Evolutionary conservation across 352 stramenopile species (phyloP).

Genomic region (Plasmopara muralis): DNA sequence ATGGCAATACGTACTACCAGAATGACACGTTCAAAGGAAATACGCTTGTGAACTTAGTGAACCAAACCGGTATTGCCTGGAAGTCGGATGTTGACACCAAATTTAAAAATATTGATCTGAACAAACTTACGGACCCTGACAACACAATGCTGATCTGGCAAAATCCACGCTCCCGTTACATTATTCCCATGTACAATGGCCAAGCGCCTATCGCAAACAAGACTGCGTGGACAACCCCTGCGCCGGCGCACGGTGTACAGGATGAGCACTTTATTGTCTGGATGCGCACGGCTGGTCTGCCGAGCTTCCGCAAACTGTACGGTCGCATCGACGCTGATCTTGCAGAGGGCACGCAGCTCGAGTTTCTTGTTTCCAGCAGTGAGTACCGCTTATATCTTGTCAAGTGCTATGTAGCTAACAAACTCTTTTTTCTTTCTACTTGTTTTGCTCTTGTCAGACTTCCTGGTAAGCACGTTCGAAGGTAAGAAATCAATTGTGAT

Average conservation of each 20-base stretch:
- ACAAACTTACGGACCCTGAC: slow-evolving; percentile 27
- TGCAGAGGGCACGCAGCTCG: slow-evolving; percentile 78
- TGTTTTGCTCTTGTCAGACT: slow-evolving; percentile 66
- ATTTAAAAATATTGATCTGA: slow-evolving; percentile 89
- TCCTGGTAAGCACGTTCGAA: slow-evolving; percentile 91
- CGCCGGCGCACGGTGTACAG: slow-evolving; percentile 84
- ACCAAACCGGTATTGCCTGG: slow-evolving; percentile 96
- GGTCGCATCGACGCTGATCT: slow-evolving; percentile 94
- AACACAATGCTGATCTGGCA: slow-evolving; percentile 74
- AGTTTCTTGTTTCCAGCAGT: slow-evolving; percentile 91
- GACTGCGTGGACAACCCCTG: slow-evolving; percentile 68
- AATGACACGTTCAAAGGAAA: slow-evolving; percentile 42
- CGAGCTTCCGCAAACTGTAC: slow-evolving; percentile 99
- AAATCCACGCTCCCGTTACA: slow-evolving; percentile 73
- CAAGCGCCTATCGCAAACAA: slow-evolving; percentile 59
- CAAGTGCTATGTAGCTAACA: neutral
- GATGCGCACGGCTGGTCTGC: slow-evolving; percentile 98
- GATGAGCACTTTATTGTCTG: slow-evolving; percentile 99
- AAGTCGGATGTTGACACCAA: slow-evolving; percentile 93
- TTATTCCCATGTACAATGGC: slow-evolving; percentile 62
- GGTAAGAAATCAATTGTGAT: slow-evolving; percentile 97
- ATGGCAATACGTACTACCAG: slow-evolving; percentile 53
- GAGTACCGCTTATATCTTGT: slow-evolving; percentile 18
- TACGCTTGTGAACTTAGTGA: slow-evolving; percentile 79
- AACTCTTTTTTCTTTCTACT: neutral